phyloP scores from a whole-genome alignment of 352 stramenopile genomes.

The Pythium apleroticum region DNA sequence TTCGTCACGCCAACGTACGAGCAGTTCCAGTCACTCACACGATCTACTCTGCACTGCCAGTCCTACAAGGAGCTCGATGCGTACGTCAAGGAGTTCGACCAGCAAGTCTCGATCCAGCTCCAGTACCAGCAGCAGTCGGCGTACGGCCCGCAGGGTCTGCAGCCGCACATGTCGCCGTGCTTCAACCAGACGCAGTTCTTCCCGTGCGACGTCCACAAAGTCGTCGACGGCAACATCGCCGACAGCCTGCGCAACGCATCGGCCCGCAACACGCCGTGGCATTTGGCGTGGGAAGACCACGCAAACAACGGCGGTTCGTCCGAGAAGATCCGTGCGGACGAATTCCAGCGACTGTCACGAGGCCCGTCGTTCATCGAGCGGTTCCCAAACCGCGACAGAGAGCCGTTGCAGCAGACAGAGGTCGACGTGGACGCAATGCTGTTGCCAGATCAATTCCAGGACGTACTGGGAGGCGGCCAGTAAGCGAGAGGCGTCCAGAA shows the following conservation, averaged over 20 bases:
- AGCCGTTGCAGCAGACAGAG: conserved; percentile 3
- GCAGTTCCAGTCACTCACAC: conserved; percentile 39
- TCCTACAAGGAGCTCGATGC: conserved; percentile 71
- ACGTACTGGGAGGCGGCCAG: conserved; percentile 48
- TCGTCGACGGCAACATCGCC: conserved; percentile 61
- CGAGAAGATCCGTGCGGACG: conserved; percentile 61
- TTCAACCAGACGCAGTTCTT: conserved; percentile 84
- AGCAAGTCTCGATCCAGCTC: conserved; percentile 76
- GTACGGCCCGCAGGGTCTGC: conserved; percentile 56
- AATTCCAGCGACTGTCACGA: conserved; percentile 36
- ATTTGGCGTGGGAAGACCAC: conserved; percentile 61
- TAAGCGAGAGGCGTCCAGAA: no score
- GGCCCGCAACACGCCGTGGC: conserved; percentile 38
- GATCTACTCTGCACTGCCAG: conserved; percentile 41
- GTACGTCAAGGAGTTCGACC: conserved; percentile 82
- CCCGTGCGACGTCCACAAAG: conserved; percentile 75
- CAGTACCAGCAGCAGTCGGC: conserved; percentile 72
- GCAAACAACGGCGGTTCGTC: conserved; percentile 60
- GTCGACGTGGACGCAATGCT: conserved; percentile 29
- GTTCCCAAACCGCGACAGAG: conserved; percentile 52
- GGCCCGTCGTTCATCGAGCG: conserved; percentile 69
- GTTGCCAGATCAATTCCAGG: conserved; percentile 41
- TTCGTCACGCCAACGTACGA: conserved; percentile 48
- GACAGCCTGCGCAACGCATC: conserved; percentile 42
- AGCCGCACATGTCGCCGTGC: conserved; percentile 78